Percentiles rank a stretch among this genome's conserved stretches.
Conservation (phyloP, 495 filamentous ascomycete species). For the Podospora bellae-mahoneyi region DNA sequence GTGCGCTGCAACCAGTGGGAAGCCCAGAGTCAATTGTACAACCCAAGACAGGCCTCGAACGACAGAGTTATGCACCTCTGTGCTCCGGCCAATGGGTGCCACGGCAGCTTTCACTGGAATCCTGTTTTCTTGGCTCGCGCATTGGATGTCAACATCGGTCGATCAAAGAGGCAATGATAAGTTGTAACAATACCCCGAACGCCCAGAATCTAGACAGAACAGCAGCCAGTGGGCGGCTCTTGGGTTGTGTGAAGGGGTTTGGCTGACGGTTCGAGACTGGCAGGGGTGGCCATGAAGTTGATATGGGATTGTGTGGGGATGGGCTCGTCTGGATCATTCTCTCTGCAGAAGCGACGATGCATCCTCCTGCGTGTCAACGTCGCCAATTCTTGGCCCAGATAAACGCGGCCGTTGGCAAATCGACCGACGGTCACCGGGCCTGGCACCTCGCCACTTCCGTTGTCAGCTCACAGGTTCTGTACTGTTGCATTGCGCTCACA, state of each 20-base stretch:
- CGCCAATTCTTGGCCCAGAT: constrained; percentile 12
- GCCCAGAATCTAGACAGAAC: too few relatives aligned
- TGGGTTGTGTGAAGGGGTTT: neutral
- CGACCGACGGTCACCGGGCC: constrained; percentile 13
- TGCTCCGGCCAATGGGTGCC: neutral
- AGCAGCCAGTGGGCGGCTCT: neutral
- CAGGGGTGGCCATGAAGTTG: neutral
- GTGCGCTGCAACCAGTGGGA: neutral
- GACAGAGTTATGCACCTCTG: neutral
- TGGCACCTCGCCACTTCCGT: constrained; percentile 14
- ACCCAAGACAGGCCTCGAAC: neutral
- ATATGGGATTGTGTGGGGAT: constrained; percentile 15
- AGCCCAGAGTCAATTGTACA: neutral
- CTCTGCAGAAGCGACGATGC: constrained; percentile 11
- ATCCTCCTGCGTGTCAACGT: constrained; percentile 14
- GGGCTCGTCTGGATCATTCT: constrained; percentile 13
- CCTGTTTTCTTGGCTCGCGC: neutral
- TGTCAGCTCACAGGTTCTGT: neutral
- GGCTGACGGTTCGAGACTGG: neutral
- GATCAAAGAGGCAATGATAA: neutral
- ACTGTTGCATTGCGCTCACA: neutral
- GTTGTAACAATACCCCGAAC: neutral
- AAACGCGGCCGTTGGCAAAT: constrained; percentile 4
- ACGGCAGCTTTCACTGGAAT: neutral
- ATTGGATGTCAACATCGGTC: neutral